A percentile compares a stretch with the other conserved stretches of the same genome.
These are phyloP conservation scores for Achaetomium macrosporum DNA, from an alignment of 2,329 filamentous ascomycete genomes.

Conservation along the genomic window DNA sequence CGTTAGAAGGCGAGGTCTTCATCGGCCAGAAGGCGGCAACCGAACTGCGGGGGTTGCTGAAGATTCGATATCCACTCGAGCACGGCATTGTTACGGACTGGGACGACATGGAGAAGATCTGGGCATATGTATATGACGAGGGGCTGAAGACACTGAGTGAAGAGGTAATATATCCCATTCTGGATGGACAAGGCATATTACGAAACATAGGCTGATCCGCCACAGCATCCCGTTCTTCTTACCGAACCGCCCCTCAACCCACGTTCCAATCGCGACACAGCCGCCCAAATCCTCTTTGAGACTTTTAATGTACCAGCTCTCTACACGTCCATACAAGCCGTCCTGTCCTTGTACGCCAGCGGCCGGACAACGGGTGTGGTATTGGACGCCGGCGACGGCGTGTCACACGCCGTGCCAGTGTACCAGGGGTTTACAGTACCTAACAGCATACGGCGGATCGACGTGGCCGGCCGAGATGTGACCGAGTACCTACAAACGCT, in stretches of 20 bases:
- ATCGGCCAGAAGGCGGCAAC: constrained; percentile 85
- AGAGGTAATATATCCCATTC: constrained; percentile 55
- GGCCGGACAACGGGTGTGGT: constrained; percentile 95
- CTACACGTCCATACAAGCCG: constrained; percentile 95
- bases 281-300: constrained; percentile 96
- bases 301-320: constrained; percentile 97
- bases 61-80: constrained; percentile 92
- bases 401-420: constrained; percentile 94
- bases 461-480: constrained; percentile 92
- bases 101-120: constrained; percentile 99
- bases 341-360: constrained; percentile 91
- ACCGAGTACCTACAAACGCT: constrained; percentile 92
- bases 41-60: constrained; percentile 84
- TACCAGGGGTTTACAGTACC: constrained; percentile 98
- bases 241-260: constrained; percentile 96
- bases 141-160: constrained; percentile 95
- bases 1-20: constrained; percentile 92
- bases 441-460: constrained; percentile 89
- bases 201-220: not conserved
- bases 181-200: not conserved
- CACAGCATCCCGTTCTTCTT: constrained; percentile 83
- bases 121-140: constrained; percentile 95
- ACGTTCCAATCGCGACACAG: constrained; percentile 88
- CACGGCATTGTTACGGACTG: constrained; percentile 98
- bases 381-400: constrained; percentile 89